Evolutionary conservation across 2,329 filamentous ascomycete species (phyloP), one percentile per base, ranked within the genome.

Genomic region (Microsporum ferrugineum): DNA sequence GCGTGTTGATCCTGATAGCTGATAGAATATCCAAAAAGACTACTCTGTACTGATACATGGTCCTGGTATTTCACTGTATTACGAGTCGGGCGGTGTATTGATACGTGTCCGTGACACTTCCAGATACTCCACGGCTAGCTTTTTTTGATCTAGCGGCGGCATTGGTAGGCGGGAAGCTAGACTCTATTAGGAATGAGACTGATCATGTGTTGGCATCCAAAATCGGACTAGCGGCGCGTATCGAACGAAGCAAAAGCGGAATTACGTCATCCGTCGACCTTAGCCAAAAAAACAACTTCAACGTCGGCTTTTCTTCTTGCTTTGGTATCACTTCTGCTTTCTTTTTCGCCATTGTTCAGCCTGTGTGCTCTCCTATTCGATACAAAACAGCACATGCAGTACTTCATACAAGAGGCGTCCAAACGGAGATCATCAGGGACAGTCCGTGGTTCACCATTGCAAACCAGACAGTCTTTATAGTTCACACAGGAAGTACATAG

Each of bases 401-500:
- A 14, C 39, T 43, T 43, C 39, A 43, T 43, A 53, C 49, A 33
- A n/a, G 27, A 31, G 49, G 49, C 31, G 49, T 53, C 49, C 49
- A 53, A 53, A 53, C 49, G 49, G 49, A 53, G 49, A 53, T 53
- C 49, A 53, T 29, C 49, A 53, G 49, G 49, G 31, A 53, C 49
- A 31, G 49, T 5, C 49, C 49, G 29, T n/a, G 49, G 49, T 53
- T 53, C 49, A 7, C 49, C 49, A 53, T 53, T 53, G 27, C 12
- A 53, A 53, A 53, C 49, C 12, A 34, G 49, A 33, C 49, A n/a
- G 8, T 10, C 2, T 53, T 53, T 53, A 34, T 29, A 17, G 49
- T 53, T 53, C 31, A 53, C 49, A 3, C 27, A 53, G 27, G 49
- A 53, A 53, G 49, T 23, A 23, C 17, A 23, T 23, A 23, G 17